Evolutionary conservation across 768 basidiomycete species (phyloP).

Genomic region (Lactifluus pinguis): DNA sequence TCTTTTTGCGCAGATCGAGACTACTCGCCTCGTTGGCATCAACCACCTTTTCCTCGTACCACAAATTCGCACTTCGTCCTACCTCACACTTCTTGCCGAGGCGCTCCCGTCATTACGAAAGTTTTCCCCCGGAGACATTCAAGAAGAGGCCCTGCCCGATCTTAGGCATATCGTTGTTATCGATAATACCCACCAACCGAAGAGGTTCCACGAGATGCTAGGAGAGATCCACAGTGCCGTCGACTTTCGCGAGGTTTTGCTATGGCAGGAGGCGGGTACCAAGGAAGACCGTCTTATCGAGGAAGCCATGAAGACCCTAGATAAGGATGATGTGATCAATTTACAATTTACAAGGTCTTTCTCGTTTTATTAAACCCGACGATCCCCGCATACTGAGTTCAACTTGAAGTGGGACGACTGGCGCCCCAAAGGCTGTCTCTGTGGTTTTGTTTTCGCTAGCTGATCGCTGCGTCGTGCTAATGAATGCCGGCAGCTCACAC

Average conservation of each 20-base stretch:
- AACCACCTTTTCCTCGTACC: conserved; percentile 69
- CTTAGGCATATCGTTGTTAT: conserved; percentile 59
- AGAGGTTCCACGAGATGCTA: conserved; percentile 32
- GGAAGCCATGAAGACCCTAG: conserved; percentile 32
- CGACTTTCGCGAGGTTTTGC: conserved; percentile 64
- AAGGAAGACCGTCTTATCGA: conserved; percentile 36
- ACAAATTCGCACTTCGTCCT: conserved; percentile 52
- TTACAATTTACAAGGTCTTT: conserved; percentile 76
- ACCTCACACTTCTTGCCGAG: conserved; percentile 49
- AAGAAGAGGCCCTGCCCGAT: conserved; percentile 48
- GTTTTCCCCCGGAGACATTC: conserved; percentile 45
- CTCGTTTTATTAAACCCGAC: not conserved
- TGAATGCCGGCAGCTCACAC: conserved; percentile 47
- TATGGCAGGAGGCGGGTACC: conserved; percentile 50
- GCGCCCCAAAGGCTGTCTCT: conserved; percentile 74
- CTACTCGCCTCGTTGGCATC: conserved; percentile 55
- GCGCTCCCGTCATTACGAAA: conserved; percentile 47
- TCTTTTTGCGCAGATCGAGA: conserved; percentile 37
- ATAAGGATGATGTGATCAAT: conserved; percentile 67
- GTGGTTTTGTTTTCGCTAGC: conserved; percentile 31
- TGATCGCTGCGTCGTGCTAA: not conserved
- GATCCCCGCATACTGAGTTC: conserved; percentile 6
- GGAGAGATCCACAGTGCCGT: conserved; percentile 41
- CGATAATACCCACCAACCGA: conserved; percentile 42
- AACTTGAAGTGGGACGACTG: conserved; percentile 61